A percentile compares a stretch with the other conserved stretches of the same genome.
These are phyloP conservation scores for Globisporangium iwayamae DNA, from an alignment of 352 stramenopile genomes.

Conservation along the genomic window DNA sequence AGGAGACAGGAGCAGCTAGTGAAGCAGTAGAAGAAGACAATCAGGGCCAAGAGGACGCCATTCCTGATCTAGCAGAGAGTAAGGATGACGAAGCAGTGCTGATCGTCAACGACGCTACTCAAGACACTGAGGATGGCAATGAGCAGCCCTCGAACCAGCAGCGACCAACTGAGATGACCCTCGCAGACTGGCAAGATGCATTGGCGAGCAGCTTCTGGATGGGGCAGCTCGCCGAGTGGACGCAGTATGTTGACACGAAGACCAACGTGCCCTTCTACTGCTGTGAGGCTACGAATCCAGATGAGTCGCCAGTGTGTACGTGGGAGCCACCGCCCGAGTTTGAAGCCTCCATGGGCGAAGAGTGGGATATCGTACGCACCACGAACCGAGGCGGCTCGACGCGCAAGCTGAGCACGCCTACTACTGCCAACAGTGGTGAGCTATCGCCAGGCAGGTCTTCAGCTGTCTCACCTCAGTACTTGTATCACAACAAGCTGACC, in stretches of 20 bases:
- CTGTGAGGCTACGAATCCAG: constrained; percentile 6
- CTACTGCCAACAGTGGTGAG: neutral
- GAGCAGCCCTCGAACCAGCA: constrained; percentile 1
- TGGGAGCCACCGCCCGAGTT: constrained; percentile 75
- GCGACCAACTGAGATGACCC: constrained; percentile 15
- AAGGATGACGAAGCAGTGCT: neutral
- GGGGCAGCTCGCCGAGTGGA: constrained; percentile 66
- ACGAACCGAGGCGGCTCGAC: neutral
- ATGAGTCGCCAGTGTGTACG: constrained; percentile 24
- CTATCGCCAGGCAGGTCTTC: constrained; percentile 4
- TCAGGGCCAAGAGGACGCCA: neutral
- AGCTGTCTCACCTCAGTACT: constrained; percentile 30
- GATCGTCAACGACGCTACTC: neutral
- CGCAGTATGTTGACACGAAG: constrained; percentile 60
- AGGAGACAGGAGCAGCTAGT: neutral
- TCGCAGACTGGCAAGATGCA: constrained; percentile 42
- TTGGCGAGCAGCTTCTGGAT: constrained; percentile 44
- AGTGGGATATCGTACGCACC: constrained; percentile 55
- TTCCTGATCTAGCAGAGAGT: neutral
- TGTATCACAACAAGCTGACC: constrained; percentile 65
- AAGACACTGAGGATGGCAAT: neutral
- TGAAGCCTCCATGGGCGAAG: constrained; percentile 49
- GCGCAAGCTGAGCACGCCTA: constrained; percentile 4
- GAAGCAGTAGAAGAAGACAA: neutral
- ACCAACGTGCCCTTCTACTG: constrained; percentile 57